Conservation (phyloP, 176 grass and related monocot species). For the Phoenix roebelenii region DNA sequence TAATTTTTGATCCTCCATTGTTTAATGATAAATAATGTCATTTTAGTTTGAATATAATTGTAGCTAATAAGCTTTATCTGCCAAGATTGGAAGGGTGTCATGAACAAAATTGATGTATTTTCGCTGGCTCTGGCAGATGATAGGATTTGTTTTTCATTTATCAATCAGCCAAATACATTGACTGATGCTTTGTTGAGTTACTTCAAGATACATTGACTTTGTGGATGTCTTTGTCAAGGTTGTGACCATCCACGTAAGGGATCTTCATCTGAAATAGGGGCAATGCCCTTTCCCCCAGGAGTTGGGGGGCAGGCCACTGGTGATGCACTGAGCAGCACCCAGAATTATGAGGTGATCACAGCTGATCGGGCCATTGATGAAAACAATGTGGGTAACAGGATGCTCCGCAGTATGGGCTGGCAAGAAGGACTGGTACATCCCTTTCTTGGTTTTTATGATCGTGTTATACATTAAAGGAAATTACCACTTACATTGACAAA, state of each 20-base stretch:
- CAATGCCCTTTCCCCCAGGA: slow-evolving; percentile 96
- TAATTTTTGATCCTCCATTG: too few species aligned
- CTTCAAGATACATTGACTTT: slow-evolving; percentile 39
- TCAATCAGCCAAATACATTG: slow-evolving; percentile 17
- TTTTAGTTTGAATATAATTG: too few species aligned
- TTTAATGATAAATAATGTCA: too few species aligned
- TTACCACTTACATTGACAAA: too few species aligned
- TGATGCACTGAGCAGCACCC: slow-evolving; percentile 40
- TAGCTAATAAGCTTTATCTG: too few species aligned
- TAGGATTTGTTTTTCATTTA: not conserved
- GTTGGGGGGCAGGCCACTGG: slow-evolving; percentile 65
- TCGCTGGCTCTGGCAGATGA: too few species aligned
- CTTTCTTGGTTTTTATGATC: slow-evolving; percentile 8
- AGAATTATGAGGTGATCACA: slow-evolving; percentile 89
- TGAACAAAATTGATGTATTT: too few species aligned
- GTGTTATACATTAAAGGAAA: not conserved
- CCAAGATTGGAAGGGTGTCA: too few species aligned
- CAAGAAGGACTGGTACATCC: slow-evolving; percentile 68
- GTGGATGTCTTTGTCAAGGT: slow-evolving; percentile 73
- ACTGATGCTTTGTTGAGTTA: slow-evolving; percentile 19
- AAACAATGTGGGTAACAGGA: slow-evolving; percentile 89
- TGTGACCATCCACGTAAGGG: slow-evolving; percentile 61
- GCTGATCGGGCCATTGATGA: slow-evolving; percentile 78
- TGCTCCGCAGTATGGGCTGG: slow-evolving; percentile 87
- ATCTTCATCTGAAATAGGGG: slow-evolving; percentile 58